Evolutionary conservation across 768 basidiomycete genomes (phyloP), one percentile per base, ranked within the genome.

Genomic region (Russula griseocarnosa): DNA sequence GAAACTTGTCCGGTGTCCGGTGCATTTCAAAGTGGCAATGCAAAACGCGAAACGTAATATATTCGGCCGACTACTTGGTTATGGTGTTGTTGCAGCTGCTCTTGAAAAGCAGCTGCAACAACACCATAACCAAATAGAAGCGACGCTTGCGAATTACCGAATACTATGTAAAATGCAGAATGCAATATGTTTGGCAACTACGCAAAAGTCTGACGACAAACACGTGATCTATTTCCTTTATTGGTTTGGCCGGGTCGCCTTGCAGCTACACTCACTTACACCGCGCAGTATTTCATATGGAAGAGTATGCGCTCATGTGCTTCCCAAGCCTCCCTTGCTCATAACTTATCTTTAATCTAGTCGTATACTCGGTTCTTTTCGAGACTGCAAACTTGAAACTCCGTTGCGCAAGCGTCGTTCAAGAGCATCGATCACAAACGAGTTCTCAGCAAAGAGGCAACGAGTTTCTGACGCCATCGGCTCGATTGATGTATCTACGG

Each of bases 371-470:
- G 55, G 60, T 34, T 55, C 63, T 3, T 61, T 66, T 57, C 58
- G 60, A 28, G 66, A 66, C 26, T 67, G 66, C 52, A 67, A 67
- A 26, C 59, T 61, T 22, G 64, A 67, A 65, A 67, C 66, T 4
- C 66, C 66, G 4, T 38, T 67, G 32, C 66, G 66, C 34, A 67
- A 67, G 55, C 64, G 66, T 40, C 66, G 66, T 24, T 67, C 66
- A 30, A 53, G 66, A 61, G 32, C 30, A 53, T 67, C 66, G 46
- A 67, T 67, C 57, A 67, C 64, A n/a, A 67, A 67, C 56, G 64
- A 67, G 57, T 67, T 67, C 59, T 67, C 66, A 32, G 64, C 52
- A 49, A 67, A 67, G 64, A 60, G 66, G 30, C 66, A 67, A 44
- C 63, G 66, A 30, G 55, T 67, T 40, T 66, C 65, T 28, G 65